Conservation (phyloP, 805 yeast species). For the Torulaspora quercuum region DNA sequence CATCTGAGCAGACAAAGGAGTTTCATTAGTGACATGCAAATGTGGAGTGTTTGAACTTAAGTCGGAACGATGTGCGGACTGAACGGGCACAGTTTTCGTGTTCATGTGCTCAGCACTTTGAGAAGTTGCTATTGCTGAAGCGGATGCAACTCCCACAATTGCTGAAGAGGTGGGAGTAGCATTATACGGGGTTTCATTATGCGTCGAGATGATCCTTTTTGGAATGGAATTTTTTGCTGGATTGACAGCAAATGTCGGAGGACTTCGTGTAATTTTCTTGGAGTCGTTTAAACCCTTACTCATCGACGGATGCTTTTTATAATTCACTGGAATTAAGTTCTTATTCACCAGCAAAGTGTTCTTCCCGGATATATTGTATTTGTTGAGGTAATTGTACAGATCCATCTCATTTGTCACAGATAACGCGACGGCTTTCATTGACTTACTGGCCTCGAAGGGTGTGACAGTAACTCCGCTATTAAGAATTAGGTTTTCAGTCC, state of each 20-base stretch:
- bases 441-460: conserved; percentile 58
- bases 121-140: conserved; percentile 13
- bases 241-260: conserved; percentile 32
- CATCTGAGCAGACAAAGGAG: neutral
- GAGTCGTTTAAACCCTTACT: conserved; percentile 30
- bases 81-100: conserved; percentile 7
- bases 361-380: conserved; percentile 39
- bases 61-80: conserved; percentile 8
- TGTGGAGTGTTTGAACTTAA: conserved; percentile 1
- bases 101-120: conserved; percentile 10
- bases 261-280: conserved; percentile 18
- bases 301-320: conserved; percentile 67
- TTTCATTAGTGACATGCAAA: conserved; percentile 6
- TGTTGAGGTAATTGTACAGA: conserved; percentile 63
- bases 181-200: conserved; percentile 36
- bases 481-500: conserved; percentile 76
- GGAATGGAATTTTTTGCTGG: conserved; percentile 33
- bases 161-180: conserved; percentile 15
- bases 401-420: conserved; percentile 81
- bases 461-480: conserved; percentile 80
- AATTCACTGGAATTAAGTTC: conserved; percentile 62
- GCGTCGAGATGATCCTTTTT: conserved; percentile 35
- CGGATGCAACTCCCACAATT: conserved; percentile 9
- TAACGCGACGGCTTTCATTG: conserved; percentile 75
- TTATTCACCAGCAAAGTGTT: conserved; percentile 38